phyloP scores from a whole-genome alignment of 164 flowering plant genomes.

The Protea cynaroides region DNA sequence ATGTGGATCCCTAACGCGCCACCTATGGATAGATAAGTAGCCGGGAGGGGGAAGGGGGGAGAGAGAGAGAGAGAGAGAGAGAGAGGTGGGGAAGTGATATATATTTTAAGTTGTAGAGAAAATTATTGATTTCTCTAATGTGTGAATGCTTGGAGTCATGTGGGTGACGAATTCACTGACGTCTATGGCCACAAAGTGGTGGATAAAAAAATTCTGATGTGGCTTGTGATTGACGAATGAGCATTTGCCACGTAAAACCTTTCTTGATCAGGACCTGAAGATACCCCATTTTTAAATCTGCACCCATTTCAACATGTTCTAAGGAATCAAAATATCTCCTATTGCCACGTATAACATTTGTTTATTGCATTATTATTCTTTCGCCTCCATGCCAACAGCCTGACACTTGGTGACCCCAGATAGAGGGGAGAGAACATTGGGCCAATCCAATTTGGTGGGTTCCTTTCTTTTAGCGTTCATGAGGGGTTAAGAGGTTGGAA shows the following conservation, averaged over 20 bases:
- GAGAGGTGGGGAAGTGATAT: not conserved
- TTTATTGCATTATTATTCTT: slow-evolving; percentile 10
- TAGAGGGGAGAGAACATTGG: not conserved
- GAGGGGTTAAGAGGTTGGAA: too few species aligned
- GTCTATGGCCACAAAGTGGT: not conserved
- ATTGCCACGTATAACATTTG: slow-evolving; percentile 7
- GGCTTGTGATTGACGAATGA: not conserved
- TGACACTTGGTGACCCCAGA: slow-evolving; percentile 1
- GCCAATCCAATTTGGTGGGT: not conserved
- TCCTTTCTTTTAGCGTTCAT: not conserved
- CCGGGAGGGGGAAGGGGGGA: too few species aligned
- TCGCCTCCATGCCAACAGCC: not conserved
- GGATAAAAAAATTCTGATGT: slow-evolving; percentile 5
- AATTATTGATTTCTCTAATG: too few species aligned
- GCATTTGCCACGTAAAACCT: not conserved
- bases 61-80: not conserved
- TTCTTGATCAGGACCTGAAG: too few species aligned
- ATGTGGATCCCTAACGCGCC: not conserved
- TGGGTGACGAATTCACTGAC: slow-evolving; percentile 4
- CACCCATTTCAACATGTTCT: too few species aligned
- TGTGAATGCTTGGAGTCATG: too few species aligned
- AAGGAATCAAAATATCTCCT: not conserved
- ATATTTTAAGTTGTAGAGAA: not conserved
- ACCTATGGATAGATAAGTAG: not conserved
- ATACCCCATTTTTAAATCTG: not conserved